Evolutionary conservation across 176 grass and related monocot genomes (phyloP).

Genomic region (Hsuehochloa calcarea): DNA sequence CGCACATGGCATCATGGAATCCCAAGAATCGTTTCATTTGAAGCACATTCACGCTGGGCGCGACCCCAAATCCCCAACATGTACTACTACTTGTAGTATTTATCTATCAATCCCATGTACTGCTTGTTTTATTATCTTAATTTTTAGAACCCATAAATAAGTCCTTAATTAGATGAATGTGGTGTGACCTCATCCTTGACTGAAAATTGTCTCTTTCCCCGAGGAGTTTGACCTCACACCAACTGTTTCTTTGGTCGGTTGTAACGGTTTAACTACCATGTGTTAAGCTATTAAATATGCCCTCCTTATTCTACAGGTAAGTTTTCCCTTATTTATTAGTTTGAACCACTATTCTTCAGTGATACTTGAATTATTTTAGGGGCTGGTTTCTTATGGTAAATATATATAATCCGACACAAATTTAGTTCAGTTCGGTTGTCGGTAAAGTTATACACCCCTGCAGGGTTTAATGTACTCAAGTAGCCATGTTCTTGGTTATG

Average conservation of each 20-base stretch:
- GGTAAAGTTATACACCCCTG: no score
- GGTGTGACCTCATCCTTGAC: slow-evolving; percentile 27
- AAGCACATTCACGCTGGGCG: slow-evolving; percentile 24
- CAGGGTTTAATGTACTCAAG: no score
- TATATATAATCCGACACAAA: slow-evolving; percentile 38
- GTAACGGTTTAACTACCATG: slow-evolving; percentile 94
- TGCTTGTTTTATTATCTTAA: slow-evolving; percentile 8
- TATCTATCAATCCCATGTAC: background rate
- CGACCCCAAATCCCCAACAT: slow-evolving; percentile 6
- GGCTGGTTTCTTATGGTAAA: background rate
- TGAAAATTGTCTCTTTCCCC: slow-evolving; percentile 50
- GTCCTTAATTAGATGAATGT: slow-evolving; percentile 20
- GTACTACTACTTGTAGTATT: background rate
- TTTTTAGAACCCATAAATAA: background rate
- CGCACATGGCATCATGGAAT: slow-evolving; percentile 43
- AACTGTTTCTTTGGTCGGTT: slow-evolving; percentile 71
- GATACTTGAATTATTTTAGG: slow-evolving; percentile 40
- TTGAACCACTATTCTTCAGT: slow-evolving; percentile 25
- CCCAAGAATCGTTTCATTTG: slow-evolving; percentile 33
- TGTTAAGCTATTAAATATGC: slow-evolving; percentile 27
- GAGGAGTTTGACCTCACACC: slow-evolving; percentile 37
- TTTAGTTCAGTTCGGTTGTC: slow-evolving; percentile 29
- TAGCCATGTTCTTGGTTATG: no score
- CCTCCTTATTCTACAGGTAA: slow-evolving; percentile 22
- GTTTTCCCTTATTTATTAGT: slow-evolving; percentile 33